Evolutionary conservation across 208 protist genomes (phyloP).

Genomic region (Endotrypanum monterogeii): DNA sequence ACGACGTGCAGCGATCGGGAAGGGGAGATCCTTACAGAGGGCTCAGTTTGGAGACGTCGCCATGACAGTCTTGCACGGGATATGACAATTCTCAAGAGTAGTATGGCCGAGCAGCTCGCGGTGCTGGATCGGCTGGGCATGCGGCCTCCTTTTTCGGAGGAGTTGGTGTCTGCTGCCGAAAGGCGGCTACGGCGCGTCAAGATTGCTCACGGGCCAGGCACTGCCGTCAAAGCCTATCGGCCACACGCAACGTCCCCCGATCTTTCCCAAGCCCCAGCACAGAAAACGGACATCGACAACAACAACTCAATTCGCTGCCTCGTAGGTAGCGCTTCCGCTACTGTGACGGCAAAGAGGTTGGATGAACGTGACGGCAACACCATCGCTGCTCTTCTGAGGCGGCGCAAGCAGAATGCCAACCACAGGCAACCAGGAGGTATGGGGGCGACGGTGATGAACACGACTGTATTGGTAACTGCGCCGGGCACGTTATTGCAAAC

Average conservation of each 20-base stretch:
- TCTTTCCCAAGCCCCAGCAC: neutral
- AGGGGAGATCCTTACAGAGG: neutral
- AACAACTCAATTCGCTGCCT: neutral
- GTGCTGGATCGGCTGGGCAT: slow-evolving; percentile 70
- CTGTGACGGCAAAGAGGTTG: neutral
- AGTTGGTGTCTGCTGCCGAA: slow-evolving; percentile 16
- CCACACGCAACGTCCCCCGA: neutral
- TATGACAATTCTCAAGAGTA: slow-evolving; percentile 44
- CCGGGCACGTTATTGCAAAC: neutral
- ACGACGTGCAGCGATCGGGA: neutral
- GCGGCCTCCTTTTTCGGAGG: slow-evolving; percentile 45
- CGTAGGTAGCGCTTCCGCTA: neutral
- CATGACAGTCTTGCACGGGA: slow-evolving; percentile 41
- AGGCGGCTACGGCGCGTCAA: slow-evolving; percentile 24
- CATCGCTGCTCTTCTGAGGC: neutral
- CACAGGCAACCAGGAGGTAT: neutral
- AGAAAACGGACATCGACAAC: neutral
- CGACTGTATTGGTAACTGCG: neutral
- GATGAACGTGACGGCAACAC: neutral
- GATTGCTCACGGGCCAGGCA: slow-evolving; percentile 3
- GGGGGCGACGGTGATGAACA: neutral
- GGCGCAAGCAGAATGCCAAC: slow-evolving; percentile 4
- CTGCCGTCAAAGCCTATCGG: neutral
- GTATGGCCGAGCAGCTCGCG: slow-evolving; percentile 58
- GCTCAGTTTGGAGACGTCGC: slow-evolving; percentile 23